phyloP scores from a whole-genome alignment of 495 filamentous ascomycete species.

The Penicillium simplicissimum region DNA sequence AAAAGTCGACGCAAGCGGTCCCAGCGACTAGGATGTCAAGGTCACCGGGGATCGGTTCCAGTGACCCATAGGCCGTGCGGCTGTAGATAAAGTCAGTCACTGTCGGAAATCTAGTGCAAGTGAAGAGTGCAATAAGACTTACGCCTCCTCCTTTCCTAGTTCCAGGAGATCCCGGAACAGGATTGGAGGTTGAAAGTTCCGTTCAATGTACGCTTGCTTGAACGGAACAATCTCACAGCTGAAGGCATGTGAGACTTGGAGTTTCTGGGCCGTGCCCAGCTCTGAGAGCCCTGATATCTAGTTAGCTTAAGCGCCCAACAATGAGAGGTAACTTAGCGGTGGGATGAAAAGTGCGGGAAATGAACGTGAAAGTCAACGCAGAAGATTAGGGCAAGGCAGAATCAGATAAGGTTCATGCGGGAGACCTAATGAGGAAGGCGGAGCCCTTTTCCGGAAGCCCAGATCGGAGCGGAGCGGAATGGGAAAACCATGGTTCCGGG shows the following conservation, averaged over 20 bases:
- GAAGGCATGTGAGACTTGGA: conserved; percentile 61
- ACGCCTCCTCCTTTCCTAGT: conserved; percentile 57
- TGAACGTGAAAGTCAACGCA: no score
- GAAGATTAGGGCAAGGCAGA: no score
- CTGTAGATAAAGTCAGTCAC: conserved; percentile 39
- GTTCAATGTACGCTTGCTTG: conserved; percentile 80
- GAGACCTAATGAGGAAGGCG: not conserved
- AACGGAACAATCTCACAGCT: conserved; percentile 76
- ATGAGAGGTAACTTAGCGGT: no score
- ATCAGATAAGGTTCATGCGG: not conserved
- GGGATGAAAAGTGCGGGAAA: no score
- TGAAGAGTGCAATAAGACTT: conserved; percentile 35
- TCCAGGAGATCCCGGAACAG: conserved; percentile 74
- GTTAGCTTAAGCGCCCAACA: conserved; percentile 15
- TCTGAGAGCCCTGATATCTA: not conserved
- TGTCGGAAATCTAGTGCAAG: not conserved
- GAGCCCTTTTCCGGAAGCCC: not conserved
- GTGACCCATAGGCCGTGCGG: conserved; percentile 70
- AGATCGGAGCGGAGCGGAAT: no score
- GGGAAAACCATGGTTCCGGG: no score
- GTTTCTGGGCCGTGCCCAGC: conserved; percentile 11
- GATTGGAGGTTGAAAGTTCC: conserved; percentile 64
- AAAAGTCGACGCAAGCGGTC: conserved; percentile 77
- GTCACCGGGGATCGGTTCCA: conserved; percentile 55
- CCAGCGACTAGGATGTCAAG: conserved; percentile 74